Evolutionary conservation across 768 basidiomycete species (phyloP).

Genomic region (Calocybe cyanea): DNA sequence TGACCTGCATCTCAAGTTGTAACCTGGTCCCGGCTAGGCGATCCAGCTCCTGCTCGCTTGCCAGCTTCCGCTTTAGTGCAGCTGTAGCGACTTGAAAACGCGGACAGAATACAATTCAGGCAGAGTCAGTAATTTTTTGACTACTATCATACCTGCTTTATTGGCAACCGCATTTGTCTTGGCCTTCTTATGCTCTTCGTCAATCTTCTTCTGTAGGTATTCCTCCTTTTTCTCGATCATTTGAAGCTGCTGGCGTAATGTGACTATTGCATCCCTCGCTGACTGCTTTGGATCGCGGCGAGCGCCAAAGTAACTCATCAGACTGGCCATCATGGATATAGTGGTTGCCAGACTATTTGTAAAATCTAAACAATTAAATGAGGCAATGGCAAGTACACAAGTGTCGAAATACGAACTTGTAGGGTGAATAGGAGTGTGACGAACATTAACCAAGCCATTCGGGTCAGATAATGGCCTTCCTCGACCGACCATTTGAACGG

Average conservation of each 20-base stretch:
- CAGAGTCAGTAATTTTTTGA: slow-evolving; percentile 1
- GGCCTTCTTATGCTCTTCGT: slow-evolving; percentile 90
- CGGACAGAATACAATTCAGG: slow-evolving; percentile 9
- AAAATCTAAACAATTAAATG: slow-evolving; percentile 43
- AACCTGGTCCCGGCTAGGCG: slow-evolving; percentile 79
- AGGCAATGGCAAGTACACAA: slow-evolving; percentile 7
- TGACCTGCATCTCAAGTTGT: slow-evolving; percentile 95
- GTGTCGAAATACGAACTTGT: slow-evolving; percentile 44
- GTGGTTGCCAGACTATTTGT: slow-evolving; percentile 63
- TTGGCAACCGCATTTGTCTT: slow-evolving; percentile 90
- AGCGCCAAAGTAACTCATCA: slow-evolving; percentile 89
- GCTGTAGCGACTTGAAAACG: slow-evolving; percentile 68
- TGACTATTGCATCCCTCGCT: slow-evolving; percentile 90
- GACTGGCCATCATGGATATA: slow-evolving; percentile 58
- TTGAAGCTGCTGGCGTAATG: slow-evolving; percentile 87
- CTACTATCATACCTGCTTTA: slow-evolving; percentile 72
- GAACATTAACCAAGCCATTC: slow-evolving; percentile 44
- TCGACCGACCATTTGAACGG: slow-evolving; percentile 57
- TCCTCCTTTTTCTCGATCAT: slow-evolving; percentile 99
- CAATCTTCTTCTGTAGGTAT: slow-evolving; percentile 92
- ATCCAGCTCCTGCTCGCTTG: slow-evolving; percentile 82
- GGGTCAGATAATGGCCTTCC: slow-evolving; percentile 53
- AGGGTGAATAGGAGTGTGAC: slow-evolving; percentile 49
- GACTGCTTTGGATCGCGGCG: slow-evolving; percentile 79
- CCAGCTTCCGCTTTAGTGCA: slow-evolving; percentile 92